Evolutionary conservation across 805 yeast species (phyloP).

Genomic region (Yamadazyma sp.): DNA sequence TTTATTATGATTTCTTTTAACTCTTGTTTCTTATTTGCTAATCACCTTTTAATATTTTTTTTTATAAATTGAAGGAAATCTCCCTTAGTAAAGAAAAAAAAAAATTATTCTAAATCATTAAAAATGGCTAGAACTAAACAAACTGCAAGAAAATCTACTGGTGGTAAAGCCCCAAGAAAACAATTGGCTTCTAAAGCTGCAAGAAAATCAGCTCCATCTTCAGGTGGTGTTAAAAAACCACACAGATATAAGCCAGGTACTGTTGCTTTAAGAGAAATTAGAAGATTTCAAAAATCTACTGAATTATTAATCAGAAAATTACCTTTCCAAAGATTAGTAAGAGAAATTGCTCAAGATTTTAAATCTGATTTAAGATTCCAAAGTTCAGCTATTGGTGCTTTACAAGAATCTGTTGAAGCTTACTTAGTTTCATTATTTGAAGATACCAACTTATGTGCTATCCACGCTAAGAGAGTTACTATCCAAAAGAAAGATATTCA

Average conservation of each 20-base stretch:
- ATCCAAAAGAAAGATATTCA: constrained; percentile 51
- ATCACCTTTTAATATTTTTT: too few species aligned
- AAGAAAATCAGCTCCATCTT: constrained; percentile 48
- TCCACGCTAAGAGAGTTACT: constrained; percentile 51
- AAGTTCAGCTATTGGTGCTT: constrained; percentile 49
- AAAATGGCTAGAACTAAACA: constrained; percentile 49
- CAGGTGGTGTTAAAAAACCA: constrained; percentile 51
- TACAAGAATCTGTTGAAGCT: constrained; percentile 50
- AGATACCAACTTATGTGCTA: constrained; percentile 51
- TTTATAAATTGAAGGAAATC: too few species aligned
- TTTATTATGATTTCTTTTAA: too few species aligned
- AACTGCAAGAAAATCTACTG: constrained; percentile 51
- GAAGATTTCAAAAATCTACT: constrained; percentile 50
- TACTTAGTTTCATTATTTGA: constrained; percentile 47
- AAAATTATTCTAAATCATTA: constrained; percentile 81
- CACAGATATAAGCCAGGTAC: constrained; percentile 55
- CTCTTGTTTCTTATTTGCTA: too few species aligned
- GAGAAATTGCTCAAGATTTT: constrained; percentile 50
- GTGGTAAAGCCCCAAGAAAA: constrained; percentile 52
- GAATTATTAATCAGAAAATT: constrained; percentile 48
- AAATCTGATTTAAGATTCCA: constrained; percentile 49
- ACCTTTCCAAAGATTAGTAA: constrained; percentile 49
- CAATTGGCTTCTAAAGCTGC: constrained; percentile 52
- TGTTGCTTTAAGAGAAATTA: constrained; percentile 50
- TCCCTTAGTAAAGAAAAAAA: too few species aligned